phyloP scores from a whole-genome alignment of 495 filamentous ascomycete species.

The Aspergillus ellipticus region DNA sequence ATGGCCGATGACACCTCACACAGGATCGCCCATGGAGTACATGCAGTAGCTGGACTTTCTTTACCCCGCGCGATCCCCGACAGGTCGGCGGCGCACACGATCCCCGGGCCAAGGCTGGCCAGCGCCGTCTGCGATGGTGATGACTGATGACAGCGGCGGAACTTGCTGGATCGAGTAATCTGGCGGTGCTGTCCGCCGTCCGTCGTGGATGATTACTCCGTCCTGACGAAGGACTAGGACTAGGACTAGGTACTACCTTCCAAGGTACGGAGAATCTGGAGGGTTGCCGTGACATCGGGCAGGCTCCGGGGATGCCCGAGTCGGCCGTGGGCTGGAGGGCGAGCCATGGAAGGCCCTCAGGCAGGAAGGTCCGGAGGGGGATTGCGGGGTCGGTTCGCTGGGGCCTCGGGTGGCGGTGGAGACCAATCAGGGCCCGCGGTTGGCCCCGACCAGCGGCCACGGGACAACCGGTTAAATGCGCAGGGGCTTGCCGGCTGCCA shows the following conservation, averaged over 20 bases:
- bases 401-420: slow-evolving; percentile 29
- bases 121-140: not conserved
- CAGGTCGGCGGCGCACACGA: not conserved
- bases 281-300: slow-evolving; percentile 1
- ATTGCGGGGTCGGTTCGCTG: slow-evolving; percentile 32
- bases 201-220: too few relatives aligned
- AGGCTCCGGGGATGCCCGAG: not conserved
- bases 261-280: not conserved
- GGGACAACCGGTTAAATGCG: slow-evolving; percentile 26
- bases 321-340: not conserved
- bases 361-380: not conserved
- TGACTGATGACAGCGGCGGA: not conserved
- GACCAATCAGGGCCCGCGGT: slow-evolving; percentile 27
- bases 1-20: not conserved
- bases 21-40: not conserved
- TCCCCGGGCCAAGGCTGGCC: too few relatives aligned
- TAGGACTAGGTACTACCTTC: too few relatives aligned
- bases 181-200: too few relatives aligned
- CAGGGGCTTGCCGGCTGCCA: slow-evolving; percentile 20
- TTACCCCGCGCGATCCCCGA: not conserved
- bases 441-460: slow-evolving; percentile 22
- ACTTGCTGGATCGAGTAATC: slow-evolving; percentile 1
- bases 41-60: not conserved
- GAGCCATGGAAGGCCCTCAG: too few relatives aligned
- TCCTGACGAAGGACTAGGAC: too few relatives aligned